Conservation (phyloP, 2,329 filamentous ascomycete genomes). For the Pestalotiopsis sp. region DNA sequence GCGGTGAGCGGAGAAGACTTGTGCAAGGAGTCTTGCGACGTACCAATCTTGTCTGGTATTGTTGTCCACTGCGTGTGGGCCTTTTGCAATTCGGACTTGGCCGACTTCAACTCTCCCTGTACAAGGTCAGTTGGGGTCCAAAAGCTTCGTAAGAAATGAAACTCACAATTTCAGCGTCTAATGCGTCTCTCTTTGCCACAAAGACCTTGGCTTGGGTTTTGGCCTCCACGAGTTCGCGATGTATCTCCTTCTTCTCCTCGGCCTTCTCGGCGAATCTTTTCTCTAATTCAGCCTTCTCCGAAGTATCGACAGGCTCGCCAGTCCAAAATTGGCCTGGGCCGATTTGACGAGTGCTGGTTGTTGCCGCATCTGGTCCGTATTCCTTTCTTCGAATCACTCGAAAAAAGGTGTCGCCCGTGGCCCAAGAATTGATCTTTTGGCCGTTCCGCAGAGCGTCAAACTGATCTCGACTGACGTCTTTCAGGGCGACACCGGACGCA, state of each 20-base stretch:
- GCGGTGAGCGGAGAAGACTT: background rate
- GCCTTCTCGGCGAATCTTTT: conserved; percentile 49
- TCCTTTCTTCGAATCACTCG: conserved; percentile 72
- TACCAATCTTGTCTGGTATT: conserved; percentile 73
- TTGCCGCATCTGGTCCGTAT: conserved; percentile 75
- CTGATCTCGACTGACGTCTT: conserved; percentile 67
- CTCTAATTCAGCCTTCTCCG: conserved; percentile 65
- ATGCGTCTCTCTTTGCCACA: conserved; percentile 35
- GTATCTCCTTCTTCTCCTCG: conserved; percentile 37
- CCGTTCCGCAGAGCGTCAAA: conserved; percentile 65
- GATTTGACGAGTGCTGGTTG: conserved; percentile 67
- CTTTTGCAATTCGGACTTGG: conserved; percentile 71
- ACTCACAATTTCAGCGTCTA: conserved; percentile 48
- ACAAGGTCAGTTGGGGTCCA: background rate
- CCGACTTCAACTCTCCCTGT: conserved; percentile 44
- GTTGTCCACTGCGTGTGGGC: conserved; percentile 66
- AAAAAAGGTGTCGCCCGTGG: conserved; percentile 67
- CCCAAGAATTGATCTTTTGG: conserved; percentile 66
- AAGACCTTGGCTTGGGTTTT: conserved; percentile 41
- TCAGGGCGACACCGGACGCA: conserved; percentile 64
- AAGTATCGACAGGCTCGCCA: conserved; percentile 71
- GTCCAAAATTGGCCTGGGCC: conserved; percentile 71
- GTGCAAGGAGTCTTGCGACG: conserved; percentile 24
- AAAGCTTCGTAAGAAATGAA: conserved; percentile 11
- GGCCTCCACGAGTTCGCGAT: conserved; percentile 34